Percentiles rank a stretch among this genome's conserved stretches.
Conservation (phyloP, 257 asterid genomes). For the Jacaranda copaia region DNA sequence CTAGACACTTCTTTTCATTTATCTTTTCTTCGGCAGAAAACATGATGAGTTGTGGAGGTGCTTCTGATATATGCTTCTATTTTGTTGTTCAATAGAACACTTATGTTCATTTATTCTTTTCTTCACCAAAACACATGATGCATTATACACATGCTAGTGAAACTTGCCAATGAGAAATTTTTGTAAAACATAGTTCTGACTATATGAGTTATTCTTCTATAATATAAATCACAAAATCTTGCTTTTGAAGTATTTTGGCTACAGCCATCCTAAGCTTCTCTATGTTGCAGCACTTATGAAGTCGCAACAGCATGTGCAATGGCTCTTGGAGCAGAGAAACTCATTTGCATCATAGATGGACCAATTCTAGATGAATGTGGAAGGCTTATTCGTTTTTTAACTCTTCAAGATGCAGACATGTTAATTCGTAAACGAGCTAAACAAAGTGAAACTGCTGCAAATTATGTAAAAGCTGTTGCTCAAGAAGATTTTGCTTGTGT, state of each 20-base stretch:
- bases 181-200: background rate
- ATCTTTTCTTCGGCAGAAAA: background rate
- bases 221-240: background rate
- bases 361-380: constrained; percentile 83
- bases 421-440: constrained; percentile 77
- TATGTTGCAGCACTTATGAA: constrained; percentile 81
- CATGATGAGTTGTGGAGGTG: background rate
- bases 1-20: background rate
- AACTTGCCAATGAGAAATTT: background rate
- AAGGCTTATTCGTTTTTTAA: constrained; percentile 75
- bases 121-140: background rate
- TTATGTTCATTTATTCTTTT: background rate
- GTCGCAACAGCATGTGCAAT: constrained; percentile 97
- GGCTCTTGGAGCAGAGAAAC: constrained; percentile 93
- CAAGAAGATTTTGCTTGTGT: constrained; percentile 57
- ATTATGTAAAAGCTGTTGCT: constrained; percentile 83
- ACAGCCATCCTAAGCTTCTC: constrained; percentile 25
- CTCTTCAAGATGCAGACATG: constrained; percentile 87
- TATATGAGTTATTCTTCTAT: constrained; percentile 11
- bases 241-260: background rate
- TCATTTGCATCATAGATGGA: constrained; percentile 88
- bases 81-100: constrained; percentile 3
- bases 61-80: background rate
- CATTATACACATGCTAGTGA: background rate
- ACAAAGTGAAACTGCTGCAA: constrained; percentile 90